Evolutionary conservation across 805 yeast genomes (phyloP).

Genomic region (Priceomyces melissophilus): DNA sequence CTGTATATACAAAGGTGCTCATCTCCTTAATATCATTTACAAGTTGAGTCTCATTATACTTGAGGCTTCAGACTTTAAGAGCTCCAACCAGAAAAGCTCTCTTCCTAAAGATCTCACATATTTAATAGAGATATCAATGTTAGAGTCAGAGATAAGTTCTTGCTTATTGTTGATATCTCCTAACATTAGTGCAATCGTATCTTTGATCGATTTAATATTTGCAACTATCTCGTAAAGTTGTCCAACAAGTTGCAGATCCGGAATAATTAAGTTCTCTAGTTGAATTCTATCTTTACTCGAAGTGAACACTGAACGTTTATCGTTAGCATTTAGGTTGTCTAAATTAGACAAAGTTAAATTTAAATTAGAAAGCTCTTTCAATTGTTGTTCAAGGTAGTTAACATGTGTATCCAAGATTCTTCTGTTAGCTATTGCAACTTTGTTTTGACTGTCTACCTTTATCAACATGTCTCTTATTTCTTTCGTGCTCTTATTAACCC

Average conservation of each 20-base stretch:
- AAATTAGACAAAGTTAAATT: conserved; percentile 24
- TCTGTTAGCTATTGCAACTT: conserved; percentile 35
- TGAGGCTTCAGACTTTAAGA: conserved; percentile 29
- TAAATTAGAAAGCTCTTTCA: conserved; percentile 17
- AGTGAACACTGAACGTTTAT: conserved; percentile 15
- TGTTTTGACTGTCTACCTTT: conserved; percentile 17
- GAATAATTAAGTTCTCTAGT: conserved; percentile 35
- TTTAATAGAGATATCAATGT: conserved; percentile 32
- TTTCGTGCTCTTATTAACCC: no score
- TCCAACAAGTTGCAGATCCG: conserved; percentile 42
- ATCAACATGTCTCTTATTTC: no score
- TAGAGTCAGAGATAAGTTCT: conserved; percentile 32
- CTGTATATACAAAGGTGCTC: conserved; percentile 1
- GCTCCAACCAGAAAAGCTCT: conserved; percentile 41
- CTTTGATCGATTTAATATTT: conserved; percentile 68
- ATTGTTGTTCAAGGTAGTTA: conserved; percentile 24
- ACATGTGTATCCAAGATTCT: conserved; percentile 28
- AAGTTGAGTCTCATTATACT: conserved; percentile 14
- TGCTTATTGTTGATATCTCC: conserved; percentile 40
- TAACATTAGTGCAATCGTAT: conserved; percentile 56
- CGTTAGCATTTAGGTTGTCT: conserved; percentile 21
- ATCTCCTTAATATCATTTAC: background rate
- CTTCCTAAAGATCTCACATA: conserved; percentile 34
- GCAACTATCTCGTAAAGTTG: conserved; percentile 65
- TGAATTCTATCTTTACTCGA: conserved; percentile 11